Evolutionary conservation across 257 asterid species (phyloP).

Genomic region (Mentha longifolia): DNA sequence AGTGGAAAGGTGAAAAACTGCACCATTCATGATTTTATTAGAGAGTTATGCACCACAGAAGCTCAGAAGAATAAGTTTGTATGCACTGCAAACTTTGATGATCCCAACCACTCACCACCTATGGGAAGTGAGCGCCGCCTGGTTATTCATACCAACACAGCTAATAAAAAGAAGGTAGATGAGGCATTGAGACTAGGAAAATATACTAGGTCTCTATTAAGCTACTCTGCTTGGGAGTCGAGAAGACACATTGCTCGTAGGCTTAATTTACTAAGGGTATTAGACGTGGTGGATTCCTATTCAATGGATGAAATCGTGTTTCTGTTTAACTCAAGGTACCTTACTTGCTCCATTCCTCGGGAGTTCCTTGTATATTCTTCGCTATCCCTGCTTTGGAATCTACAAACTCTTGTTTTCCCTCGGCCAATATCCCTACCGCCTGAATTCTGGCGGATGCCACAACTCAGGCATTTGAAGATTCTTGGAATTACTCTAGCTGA

Average conservation of each 20-base stretch:
- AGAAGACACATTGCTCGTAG: not conserved
- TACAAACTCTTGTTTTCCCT: conserved; percentile 7
- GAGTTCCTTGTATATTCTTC: not conserved
- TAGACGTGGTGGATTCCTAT: not conserved
- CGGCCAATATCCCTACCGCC: not conserved
- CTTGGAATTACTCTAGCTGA: not conserved
- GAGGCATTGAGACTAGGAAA: not conserved
- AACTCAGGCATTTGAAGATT: conserved; percentile 19
- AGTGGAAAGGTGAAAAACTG: conserved; percentile 18
- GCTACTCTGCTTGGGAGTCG: not conserved
- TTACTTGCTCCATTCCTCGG: not conserved
- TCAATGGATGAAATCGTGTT: not conserved
- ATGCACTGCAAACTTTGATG: conserved; percentile 10
- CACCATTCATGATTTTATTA: conserved; percentile 33
- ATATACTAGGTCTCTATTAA: conserved; percentile 13
- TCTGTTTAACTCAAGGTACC: conserved; percentile 6
- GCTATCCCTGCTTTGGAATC: conserved; percentile 20
- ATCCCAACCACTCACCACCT: not conserved
- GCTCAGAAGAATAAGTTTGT: conserved; percentile 14
- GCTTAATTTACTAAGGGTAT: conserved; percentile 16
- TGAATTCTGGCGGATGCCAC: conserved; percentile 34
- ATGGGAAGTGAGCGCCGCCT: not conserved
- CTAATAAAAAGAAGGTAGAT: not conserved
- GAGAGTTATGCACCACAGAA: conserved; percentile 31
- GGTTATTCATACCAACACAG: not conserved